phyloP scores from a whole-genome alignment of 352 stramenopile species.

The Paralagenidium karlingii region DNA sequence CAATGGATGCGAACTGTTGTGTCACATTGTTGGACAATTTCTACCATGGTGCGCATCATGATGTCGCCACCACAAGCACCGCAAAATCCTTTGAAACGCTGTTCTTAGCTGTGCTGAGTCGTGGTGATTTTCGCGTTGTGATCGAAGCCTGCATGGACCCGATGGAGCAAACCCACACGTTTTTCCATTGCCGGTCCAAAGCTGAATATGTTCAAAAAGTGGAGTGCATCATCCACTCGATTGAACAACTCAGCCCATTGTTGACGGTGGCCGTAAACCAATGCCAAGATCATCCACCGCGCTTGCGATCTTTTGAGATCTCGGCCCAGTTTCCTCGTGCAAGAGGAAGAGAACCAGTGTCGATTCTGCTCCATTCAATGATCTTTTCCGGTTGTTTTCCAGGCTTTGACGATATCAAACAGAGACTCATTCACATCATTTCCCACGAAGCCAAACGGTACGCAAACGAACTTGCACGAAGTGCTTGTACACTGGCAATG shows the following conservation, averaged over 20 bases:
- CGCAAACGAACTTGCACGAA: no score
- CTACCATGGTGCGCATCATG: constrained; percentile 37
- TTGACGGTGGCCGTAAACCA: constrained; percentile 29
- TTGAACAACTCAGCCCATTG: constrained; percentile 40
- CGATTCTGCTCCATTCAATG: constrained; percentile 47
- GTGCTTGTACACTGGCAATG: no score
- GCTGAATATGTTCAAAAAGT: constrained; percentile 37
- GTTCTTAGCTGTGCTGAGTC: constrained; percentile 30
- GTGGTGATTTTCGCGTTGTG: constrained; percentile 27
- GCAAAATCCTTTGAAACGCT: constrained; percentile 48
- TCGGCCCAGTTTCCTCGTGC: constrained; percentile 23
- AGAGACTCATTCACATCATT: constrained; percentile 38
- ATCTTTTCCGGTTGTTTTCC: constrained; percentile 26
- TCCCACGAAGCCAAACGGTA: constrained; percentile 47
- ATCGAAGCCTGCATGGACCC: constrained; percentile 24
- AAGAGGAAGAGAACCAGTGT: constrained; percentile 6
- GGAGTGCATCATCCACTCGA: constrained; percentile 13
- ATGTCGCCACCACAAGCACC: constrained; percentile 15
- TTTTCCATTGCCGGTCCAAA: constrained; percentile 34
- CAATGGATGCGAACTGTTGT: background rate
- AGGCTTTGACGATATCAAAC: constrained; percentile 25
- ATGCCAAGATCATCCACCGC: constrained; percentile 3
- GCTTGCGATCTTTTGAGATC: constrained; percentile 40
- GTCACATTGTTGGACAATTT: constrained; percentile 33
- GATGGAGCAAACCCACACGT: constrained; percentile 16